Evolutionary conservation across 179 eudicot genomes (phyloP).

Genomic region (Spinacia oleracea): DNA sequence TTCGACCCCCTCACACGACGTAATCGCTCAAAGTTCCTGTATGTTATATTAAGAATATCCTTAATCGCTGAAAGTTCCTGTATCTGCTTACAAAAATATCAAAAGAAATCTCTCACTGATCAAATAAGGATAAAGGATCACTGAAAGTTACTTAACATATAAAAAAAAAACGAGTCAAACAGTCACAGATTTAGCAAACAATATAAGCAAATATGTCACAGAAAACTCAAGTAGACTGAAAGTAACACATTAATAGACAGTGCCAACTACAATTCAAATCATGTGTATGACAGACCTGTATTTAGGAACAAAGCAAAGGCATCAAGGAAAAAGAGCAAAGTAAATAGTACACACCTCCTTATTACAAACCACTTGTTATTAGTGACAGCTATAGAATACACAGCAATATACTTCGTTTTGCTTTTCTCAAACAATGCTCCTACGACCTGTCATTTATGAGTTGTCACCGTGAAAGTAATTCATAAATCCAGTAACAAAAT

Average conservation of each 20-base stretch:
- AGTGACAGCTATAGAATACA: constrained; percentile 87
- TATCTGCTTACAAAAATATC: constrained; percentile 55
- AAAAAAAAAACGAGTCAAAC: background rate
- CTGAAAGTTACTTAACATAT: background rate
- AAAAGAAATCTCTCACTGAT: constrained; percentile 16
- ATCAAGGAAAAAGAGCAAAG: constrained; percentile 3
- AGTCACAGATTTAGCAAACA: constrained; percentile 3
- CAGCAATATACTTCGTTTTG: constrained; percentile 92
- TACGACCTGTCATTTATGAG: constrained; percentile 53
- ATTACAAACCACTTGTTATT: constrained; percentile 94
- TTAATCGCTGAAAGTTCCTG: no score
- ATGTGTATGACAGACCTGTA: background rate
- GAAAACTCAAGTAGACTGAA: background rate
- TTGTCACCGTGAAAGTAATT: background rate
- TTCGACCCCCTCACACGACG: no score
- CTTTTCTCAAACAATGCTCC: constrained; percentile 94
- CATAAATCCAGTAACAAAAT: background rate
- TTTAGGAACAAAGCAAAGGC: background rate
- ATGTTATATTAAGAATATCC: no score
- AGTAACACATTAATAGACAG: constrained; percentile 9
- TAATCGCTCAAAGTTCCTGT: constrained; percentile 88
- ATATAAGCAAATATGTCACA: background rate
- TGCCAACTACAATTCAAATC: background rate
- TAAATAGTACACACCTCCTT: constrained; percentile 61
- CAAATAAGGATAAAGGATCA: background rate